Evolutionary conservation across 768 basidiomycete genomes (phyloP).

Genomic region (Termitomyces sp.): DNA sequence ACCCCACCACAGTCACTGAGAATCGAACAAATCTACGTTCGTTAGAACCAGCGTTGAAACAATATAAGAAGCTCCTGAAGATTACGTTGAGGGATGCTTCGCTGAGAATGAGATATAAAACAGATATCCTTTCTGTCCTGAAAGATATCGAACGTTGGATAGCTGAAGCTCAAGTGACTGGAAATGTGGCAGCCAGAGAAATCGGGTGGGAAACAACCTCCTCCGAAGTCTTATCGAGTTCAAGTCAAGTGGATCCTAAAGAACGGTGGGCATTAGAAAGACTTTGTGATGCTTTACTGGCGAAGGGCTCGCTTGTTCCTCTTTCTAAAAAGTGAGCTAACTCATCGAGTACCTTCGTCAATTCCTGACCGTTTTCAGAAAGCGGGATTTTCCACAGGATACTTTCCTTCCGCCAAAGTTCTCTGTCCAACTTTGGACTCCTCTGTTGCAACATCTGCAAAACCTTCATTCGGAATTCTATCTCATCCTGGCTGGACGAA

Average conservation of each 20-base stretch:
- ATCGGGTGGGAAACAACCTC: conserved; percentile 43
- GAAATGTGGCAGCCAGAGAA: conserved; percentile 44
- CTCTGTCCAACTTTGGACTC: conserved; percentile 63
- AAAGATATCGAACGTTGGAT: conserved; percentile 79
- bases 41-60: conserved; percentile 63
- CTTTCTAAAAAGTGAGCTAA: conserved; percentile 71
- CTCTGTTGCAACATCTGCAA: conserved; percentile 57
- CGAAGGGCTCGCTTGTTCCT: conserved; percentile 77
- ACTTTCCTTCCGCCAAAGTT: conserved; percentile 47
- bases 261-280: conserved; percentile 68
- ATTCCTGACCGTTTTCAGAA: conserved; percentile 46
- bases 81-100: conserved; percentile 62
- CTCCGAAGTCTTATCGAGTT: conserved; percentile 20
- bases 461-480: conserved; percentile 55
- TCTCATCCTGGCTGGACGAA: conserved; percentile 41
- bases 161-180: conserved; percentile 65
- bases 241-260: conserved; percentile 43
- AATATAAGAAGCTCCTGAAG: conserved; percentile 72
- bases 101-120: conserved; percentile 45
- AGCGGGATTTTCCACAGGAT: conserved; percentile 42
- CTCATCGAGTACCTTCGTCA: background rate
- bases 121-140: conserved; percentile 45
- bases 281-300: conserved; percentile 64
- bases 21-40: conserved; percentile 43
- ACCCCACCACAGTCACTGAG: conserved; percentile 40